These are phyloP conservation scores for Piper longum DNA, from an alignment of 164 flowering plant genomes.

Conservation along the genomic window DNA sequence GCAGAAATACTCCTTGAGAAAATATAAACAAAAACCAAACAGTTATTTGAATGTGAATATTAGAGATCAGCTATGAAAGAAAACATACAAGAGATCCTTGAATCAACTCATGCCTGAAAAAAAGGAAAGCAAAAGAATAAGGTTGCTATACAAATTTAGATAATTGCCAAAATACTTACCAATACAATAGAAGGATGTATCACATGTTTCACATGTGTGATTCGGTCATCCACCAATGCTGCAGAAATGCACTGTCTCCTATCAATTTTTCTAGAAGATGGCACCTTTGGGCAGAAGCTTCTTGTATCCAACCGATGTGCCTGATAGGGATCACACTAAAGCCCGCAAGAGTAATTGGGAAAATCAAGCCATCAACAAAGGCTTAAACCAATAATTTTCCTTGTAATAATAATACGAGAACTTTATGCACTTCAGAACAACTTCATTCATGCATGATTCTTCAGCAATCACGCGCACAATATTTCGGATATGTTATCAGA, in stretches of 20 bases:
- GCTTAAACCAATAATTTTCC: too few species aligned
- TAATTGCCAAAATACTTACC: conserved; percentile 21
- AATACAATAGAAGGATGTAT: conserved; percentile 32
- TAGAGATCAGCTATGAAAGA: not conserved
- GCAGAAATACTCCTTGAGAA: too few species aligned
- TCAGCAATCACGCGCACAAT: too few species aligned
- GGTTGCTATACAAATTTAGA: not conserved
- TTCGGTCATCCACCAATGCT: conserved; percentile 51
- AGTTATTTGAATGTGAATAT: too few species aligned
- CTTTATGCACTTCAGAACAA: too few species aligned
- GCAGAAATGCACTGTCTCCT: not conserved
- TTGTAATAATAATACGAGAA: too few species aligned
- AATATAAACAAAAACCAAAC: not conserved
- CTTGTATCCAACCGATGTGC: not conserved
- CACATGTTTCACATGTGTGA: conserved; percentile 15
- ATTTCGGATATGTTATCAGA: too few species aligned
- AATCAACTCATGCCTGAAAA: conserved; percentile 79
- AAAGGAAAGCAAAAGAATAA: not conserved
- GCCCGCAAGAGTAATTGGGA: not conserved
- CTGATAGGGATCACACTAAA: not conserved
- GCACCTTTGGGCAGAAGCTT: not conserved
- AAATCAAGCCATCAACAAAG: too few species aligned
- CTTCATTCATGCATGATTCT: too few species aligned
- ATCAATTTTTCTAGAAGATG: not conserved
- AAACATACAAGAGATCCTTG: conserved; percentile 79